phyloP scores from a whole-genome alignment of 1,284 basidiomycete genomes.

The Rhodotorula sp. region DNA sequence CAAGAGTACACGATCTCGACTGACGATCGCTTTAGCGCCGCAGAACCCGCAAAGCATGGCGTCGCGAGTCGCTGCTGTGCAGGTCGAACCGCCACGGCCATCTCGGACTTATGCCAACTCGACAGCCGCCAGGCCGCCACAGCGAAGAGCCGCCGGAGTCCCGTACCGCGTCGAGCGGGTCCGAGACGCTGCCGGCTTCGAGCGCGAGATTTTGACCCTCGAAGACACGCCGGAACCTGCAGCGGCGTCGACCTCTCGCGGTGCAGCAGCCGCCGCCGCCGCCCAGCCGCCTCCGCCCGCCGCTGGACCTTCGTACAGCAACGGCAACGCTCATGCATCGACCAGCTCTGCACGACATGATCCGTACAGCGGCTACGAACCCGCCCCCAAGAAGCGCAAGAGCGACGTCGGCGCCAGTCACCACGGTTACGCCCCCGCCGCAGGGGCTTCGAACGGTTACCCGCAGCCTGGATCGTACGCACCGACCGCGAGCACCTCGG shows the following conservation, averaged over 20 bases:
- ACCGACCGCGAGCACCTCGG: neutral
- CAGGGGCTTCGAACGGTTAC: neutral
- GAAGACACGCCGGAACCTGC: slow-evolving; percentile 38
- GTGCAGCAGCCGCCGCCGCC: neutral
- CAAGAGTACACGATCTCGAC: too few species aligned
- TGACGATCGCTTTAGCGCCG: too few species aligned
- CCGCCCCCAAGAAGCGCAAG: slow-evolving; percentile 31
- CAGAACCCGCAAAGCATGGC: neutral
- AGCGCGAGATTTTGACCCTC: slow-evolving; percentile 38
- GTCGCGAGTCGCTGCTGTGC: neutral
- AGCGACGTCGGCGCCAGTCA: slow-evolving; percentile 22
- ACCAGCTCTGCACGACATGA: slow-evolving; percentile 2
- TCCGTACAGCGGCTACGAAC: slow-evolving; percentile 17
- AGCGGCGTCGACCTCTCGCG: neutral
- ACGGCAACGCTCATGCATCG: slow-evolving; percentile 6
- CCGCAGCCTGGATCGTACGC: neutral
- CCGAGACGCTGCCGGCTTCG: slow-evolving; percentile 16
- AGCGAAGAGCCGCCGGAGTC: slow-evolving; percentile 7
- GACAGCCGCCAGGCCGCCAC: neutral
- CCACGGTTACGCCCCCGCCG: slow-evolving; percentile 3
- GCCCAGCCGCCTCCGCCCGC: neutral
- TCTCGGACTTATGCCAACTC: neutral
- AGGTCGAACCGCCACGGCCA: neutral
- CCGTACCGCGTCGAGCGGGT: slow-evolving; percentile 32
- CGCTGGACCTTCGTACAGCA: slow-evolving; percentile 1